Evolutionary conservation across 163 green algal species (phyloP).

Genomic region (Botryococcus braunii): DNA sequence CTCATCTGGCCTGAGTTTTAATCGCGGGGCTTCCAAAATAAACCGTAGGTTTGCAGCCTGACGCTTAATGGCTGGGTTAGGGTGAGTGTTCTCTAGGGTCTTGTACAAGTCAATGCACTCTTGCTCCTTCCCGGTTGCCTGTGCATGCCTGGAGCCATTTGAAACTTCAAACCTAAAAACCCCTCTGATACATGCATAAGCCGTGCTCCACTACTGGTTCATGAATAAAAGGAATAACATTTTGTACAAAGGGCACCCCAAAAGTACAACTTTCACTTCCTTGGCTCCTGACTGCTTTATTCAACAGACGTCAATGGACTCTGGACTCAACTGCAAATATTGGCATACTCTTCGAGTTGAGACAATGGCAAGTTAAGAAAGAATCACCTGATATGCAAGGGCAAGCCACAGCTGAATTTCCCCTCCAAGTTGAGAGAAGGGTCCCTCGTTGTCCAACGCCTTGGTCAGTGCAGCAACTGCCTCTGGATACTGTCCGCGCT

Average conservation of each 20-base stretch:
- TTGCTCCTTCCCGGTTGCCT: conserved; percentile 50
- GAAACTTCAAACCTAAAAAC: background rate
- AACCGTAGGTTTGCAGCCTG: conserved; percentile 66
- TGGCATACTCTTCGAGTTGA: background rate
- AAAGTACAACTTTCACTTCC: background rate
- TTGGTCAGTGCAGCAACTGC: conserved; percentile 43
- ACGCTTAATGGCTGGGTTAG: conserved; percentile 47
- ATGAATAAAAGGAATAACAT: too few species aligned
- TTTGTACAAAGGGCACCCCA: background rate
- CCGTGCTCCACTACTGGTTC: too few species aligned
- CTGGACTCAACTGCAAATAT: background rate
- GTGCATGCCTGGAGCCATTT: conserved; percentile 1
- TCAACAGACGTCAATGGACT: background rate
- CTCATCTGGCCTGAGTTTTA: conserved; percentile 68
- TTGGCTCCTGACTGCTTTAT: background rate
- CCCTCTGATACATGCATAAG: background rate
- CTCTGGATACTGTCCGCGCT: conserved; percentile 46
- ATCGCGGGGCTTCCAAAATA: conserved; percentile 81
- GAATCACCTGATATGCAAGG: conserved; percentile 67
- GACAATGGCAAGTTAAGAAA: background rate
- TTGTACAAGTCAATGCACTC: conserved; percentile 72
- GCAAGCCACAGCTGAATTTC: conserved; percentile 82
- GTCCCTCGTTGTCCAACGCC: conserved; percentile 48
- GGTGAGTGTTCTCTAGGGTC: conserved; percentile 60
- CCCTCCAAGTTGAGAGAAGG: conserved; percentile 53